Conservation (phyloP, 192 early-diverging fungal genomes). For the Coemansia aciculifera region DNA sequence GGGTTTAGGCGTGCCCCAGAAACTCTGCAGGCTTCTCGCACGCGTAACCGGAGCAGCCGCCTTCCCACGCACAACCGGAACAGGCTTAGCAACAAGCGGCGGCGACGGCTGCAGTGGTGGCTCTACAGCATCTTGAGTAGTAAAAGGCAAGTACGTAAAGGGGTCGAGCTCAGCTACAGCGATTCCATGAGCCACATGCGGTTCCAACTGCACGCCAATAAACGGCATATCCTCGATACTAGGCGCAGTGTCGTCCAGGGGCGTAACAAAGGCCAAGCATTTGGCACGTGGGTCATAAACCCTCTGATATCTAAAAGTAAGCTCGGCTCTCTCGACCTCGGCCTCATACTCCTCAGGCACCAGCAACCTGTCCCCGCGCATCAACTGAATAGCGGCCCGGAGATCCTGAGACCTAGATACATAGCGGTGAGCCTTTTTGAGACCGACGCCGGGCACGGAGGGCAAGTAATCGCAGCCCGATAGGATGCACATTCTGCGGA, state of each 20-base stretch:
- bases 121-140: background rate
- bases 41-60: slow-evolving; percentile 4
- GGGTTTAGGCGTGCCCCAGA: slow-evolving; percentile 17
- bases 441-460: slow-evolving; percentile 79
- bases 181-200: slow-evolving; percentile 57
- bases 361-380: slow-evolving; percentile 53
- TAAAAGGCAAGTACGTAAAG: slow-evolving; percentile 57
- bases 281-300: slow-evolving; percentile 74
- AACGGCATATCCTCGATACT: slow-evolving; percentile 54
- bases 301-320: slow-evolving; percentile 86
- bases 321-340: slow-evolving; percentile 72
- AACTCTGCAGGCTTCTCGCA: slow-evolving; percentile 21
- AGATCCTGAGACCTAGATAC: slow-evolving; percentile 65
- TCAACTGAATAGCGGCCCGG: slow-evolving; percentile 48
- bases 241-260: slow-evolving; percentile 49
- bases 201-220: slow-evolving; percentile 60
- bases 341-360: slow-evolving; percentile 69
- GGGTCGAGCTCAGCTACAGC: slow-evolving; percentile 67
- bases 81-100: background rate
- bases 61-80: background rate
- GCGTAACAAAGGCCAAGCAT: slow-evolving; percentile 60
- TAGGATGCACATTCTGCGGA: slow-evolving; percentile 94
- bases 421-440: slow-evolving; percentile 72
- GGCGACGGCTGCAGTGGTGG: background rate
- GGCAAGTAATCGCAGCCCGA: slow-evolving; percentile 96